Percentiles rank a stretch among this genome's conserved stretches.
phyloP scores from a whole-genome alignment of 176 grass and related monocot genomes.

The Raddia guianensis region DNA sequence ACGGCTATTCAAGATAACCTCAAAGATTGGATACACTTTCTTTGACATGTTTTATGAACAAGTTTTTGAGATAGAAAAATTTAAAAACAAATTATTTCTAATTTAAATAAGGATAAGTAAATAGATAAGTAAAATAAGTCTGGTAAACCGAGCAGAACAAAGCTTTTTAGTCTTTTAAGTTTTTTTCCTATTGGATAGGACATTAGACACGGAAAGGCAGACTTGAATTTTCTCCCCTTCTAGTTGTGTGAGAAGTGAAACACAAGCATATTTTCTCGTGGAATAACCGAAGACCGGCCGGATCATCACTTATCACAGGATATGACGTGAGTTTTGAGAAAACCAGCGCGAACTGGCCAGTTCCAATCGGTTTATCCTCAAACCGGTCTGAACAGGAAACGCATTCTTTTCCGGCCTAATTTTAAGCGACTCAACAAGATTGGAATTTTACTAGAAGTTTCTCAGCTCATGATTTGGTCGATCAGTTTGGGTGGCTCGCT shows the following conservation, averaged over 20 bases:
- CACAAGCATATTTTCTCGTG: background rate
- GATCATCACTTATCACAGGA: background rate
- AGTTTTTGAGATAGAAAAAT: no score
- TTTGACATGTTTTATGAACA: no score
- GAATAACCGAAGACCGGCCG: background rate
- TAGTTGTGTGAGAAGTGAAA: background rate
- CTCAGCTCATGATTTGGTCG: background rate
- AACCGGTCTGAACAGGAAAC: background rate
- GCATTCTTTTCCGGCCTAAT: background rate
- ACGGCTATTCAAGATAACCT: no score
- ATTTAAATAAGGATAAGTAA: no score
- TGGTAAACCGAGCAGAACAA: no score
- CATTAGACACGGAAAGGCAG: background rate
- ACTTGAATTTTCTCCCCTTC: background rate
- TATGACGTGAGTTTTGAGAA: no score
- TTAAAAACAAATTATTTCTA: no score
- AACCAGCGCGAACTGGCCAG: no score
- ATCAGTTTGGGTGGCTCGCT: background rate
- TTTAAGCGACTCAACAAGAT: background rate
- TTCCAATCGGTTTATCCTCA: background rate
- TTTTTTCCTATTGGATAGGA: background rate
- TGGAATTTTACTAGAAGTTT: background rate
- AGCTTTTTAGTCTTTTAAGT: no score
- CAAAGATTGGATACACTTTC: no score
- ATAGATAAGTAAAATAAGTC: no score